These are phyloP conservation scores for Emericellopsis atlantica DNA, from an alignment of 2,329 filamentous ascomycete genomes.

Conservation along the genomic window DNA sequence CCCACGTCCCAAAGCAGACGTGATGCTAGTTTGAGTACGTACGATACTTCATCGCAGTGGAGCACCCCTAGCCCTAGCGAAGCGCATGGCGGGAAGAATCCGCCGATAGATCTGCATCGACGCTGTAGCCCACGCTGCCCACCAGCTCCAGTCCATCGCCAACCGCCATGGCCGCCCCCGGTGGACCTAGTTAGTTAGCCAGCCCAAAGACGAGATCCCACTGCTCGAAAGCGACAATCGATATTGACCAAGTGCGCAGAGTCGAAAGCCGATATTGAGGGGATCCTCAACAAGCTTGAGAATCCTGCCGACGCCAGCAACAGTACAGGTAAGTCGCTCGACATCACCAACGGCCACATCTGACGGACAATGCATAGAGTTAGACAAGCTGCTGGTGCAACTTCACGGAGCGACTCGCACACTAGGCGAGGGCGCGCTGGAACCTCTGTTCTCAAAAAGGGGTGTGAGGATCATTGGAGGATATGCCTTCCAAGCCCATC, in stretches of 20 bases:
- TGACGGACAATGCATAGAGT: background rate
- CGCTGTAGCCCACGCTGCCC: no score
- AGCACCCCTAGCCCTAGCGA: no score
- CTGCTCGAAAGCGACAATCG: background rate
- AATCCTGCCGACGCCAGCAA: background rate
- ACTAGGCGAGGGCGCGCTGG: background rate
- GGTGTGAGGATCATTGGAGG: conserved; percentile 1
- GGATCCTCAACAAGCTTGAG: conserved; percentile 1
- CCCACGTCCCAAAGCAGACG: no score
- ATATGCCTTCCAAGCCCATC: conserved; percentile 2
- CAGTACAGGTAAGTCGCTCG: background rate
- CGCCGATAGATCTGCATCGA: no score
- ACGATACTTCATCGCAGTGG: no score
- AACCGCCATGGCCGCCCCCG: conserved; percentile 1
- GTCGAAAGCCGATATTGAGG: conserved; percentile 3
- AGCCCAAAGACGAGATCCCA: background rate
- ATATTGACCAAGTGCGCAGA: background rate
- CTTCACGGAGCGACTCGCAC: conserved; percentile 1
- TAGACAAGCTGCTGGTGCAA: conserved; percentile 1
- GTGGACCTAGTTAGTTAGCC: conserved; percentile 1
- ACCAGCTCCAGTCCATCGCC: background rate
- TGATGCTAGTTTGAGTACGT: no score
- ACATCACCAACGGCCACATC: background rate
- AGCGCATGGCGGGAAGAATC: no score
- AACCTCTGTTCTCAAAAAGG: conserved; percentile 2